Evolutionary conservation across 164 flowering plant genomes (phyloP), one percentile per base, ranked within the genome.

Genomic region (Litsea cubeba): DNA sequence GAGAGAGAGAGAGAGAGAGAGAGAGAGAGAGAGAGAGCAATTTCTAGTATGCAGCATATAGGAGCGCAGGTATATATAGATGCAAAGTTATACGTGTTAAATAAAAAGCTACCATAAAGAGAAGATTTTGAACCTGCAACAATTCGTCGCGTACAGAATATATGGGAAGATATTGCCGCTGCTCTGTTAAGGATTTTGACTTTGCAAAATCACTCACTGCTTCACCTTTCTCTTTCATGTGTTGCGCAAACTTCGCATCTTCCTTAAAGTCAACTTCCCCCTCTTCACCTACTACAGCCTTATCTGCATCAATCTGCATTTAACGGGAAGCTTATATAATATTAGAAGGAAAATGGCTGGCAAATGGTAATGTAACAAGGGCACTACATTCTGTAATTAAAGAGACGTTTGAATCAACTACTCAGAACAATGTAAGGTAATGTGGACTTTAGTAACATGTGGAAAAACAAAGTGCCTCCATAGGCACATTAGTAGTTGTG

Each of bases 191-290:
- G 70, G 94, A 85, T 74, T 95, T 95, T 77, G 97, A 79, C 87
- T 75, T 90, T n/a, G 99, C 97, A 87, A 95, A 95, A 50, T 95
- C 98, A 82, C 99, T 95, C 58, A 92, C 99, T 66, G 97, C 99
- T 79, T 92, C 94, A 68, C 81, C 95, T 81, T 90, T 93, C 78
- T 78, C 78, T 46, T 96, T 96, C 85, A 96, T 50, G 80, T 96
- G 99, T 78, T 91, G 91, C 58, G 98, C 87, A 88, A 96, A 96
- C 77, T 89, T 96, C 50, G 98, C 97, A 30, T 88, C 98, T 78
- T 90, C 94, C 83, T 91, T 96, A 69, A 92, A 96, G 85, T 96
- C 97, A 77, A 96, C 81, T 83, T 93, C 99, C 60, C 99, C 99
- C 8, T 96, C 78, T 69, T 94, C 97, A 68, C 99, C 97, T 15